A percentile compares a stretch with the other conserved stretches of the same genome.
Evolutionary conservation across 208 protist species (phyloP).

Genomic region (Acanthamoeba castellanii): DNA sequence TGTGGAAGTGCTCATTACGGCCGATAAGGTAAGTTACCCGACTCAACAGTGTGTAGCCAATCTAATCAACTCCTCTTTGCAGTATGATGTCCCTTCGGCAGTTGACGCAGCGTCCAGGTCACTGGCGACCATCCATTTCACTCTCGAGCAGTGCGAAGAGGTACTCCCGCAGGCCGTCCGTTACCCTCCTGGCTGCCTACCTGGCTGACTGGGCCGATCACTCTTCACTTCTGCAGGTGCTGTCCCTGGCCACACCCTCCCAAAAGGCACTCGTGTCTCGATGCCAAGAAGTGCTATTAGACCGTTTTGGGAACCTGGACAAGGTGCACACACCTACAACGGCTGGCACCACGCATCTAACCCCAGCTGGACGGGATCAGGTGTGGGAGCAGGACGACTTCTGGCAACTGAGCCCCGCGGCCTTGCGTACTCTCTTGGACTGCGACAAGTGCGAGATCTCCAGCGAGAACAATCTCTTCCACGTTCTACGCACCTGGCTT

Average conservation of each 20-base stretch:
- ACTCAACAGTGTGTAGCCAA: too few species aligned
- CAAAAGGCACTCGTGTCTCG: background rate
- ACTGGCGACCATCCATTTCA: background rate
- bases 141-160: background rate
- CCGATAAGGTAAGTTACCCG: background rate
- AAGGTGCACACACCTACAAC: background rate
- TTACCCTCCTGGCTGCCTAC: background rate
- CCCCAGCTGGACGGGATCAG: background rate
- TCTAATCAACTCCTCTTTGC: background rate
- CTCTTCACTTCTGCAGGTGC: background rate
- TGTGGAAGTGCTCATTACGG: background rate
- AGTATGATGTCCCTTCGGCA: background rate
- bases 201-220: background rate
- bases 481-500: background rate
- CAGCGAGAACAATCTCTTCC: background rate
- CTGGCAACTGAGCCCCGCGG: slow-evolving; percentile 7
- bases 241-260: background rate
- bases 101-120: background rate
- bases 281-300: background rate
- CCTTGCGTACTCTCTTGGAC: background rate
- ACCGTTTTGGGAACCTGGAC: background rate
- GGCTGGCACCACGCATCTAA: background rate
- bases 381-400: slow-evolving; percentile 21
- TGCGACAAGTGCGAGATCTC: slow-evolving; percentile 1
- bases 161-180: background rate